These are phyloP conservation scores for Yamadazyma taylorii DNA, from an alignment of 1,139 yeast species.

Conservation along the genomic window DNA sequence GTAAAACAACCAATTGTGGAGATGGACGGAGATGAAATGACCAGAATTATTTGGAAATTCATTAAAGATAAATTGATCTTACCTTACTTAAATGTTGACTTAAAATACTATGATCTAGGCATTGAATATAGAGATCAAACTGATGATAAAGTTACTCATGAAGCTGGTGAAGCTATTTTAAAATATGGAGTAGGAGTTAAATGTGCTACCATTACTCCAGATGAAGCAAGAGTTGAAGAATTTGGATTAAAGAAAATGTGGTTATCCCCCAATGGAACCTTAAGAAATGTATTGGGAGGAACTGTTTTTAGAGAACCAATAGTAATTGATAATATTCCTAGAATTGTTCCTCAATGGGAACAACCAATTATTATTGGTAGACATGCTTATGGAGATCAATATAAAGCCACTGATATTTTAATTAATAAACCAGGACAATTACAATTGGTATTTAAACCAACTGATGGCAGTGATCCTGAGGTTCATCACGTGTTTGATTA, in stretches of 20 bases:
- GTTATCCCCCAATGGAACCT: slow-evolving; percentile 96
- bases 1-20: slow-evolving; percentile 91
- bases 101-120: slow-evolving; percentile 89
- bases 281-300: slow-evolving; percentile 91
- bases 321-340: slow-evolving; percentile 84
- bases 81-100: slow-evolving; percentile 84
- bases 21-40: slow-evolving; percentile 96
- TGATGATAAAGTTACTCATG: slow-evolving; percentile 82
- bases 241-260: slow-evolving; percentile 92
- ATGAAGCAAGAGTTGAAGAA: slow-evolving; percentile 91
- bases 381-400: slow-evolving; percentile 97
- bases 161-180: slow-evolving; percentile 87
- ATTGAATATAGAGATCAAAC: slow-evolving; percentile 84
- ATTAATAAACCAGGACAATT: slow-evolving; percentile 78
- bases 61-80: slow-evolving; percentile 78
- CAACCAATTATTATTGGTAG: slow-evolving; percentile 94
- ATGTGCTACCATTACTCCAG: slow-evolving; percentile 99
- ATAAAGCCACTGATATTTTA: slow-evolving; percentile 85
- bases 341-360: slow-evolving; percentile 91
- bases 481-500: slow-evolving; percentile 69
- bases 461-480: slow-evolving; percentile 58
- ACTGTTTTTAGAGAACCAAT: slow-evolving; percentile 97
- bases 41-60: slow-evolving; percentile 86
- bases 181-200: slow-evolving; percentile 91
- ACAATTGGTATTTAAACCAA: slow-evolving; percentile 76